Conservation (phyloP, 1,284 basidiomycete genomes). For the Erythrobasidium hasegawianum region DNA sequence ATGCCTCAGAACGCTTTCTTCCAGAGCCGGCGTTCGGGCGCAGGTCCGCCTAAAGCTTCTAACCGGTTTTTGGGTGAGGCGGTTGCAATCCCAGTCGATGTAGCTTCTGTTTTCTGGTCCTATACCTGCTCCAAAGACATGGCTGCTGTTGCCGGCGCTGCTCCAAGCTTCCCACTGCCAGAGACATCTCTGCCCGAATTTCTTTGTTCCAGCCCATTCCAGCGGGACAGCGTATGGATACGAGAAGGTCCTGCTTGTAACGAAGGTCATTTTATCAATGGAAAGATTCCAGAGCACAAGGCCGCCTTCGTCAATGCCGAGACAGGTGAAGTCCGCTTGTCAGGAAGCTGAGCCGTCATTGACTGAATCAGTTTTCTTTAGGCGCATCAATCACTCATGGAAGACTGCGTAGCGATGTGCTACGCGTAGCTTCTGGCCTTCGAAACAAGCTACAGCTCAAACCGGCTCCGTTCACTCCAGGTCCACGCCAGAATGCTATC, state of each 20-base stretch:
- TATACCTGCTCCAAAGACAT: background rate
- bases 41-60: conserved; percentile 4
- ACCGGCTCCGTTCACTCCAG: conserved; percentile 21
- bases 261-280: conserved; percentile 21
- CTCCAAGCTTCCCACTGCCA: conserved; percentile 25
- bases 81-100: background rate
- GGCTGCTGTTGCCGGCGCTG: conserved; percentile 18
- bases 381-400: conserved; percentile 25
- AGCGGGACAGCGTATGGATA: conserved; percentile 22
- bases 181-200: conserved; percentile 21
- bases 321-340: conserved; percentile 14
- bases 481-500: conserved; percentile 18
- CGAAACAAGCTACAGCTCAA: conserved; percentile 28
- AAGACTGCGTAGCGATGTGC: conserved; percentile 20
- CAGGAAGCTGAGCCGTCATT: background rate
- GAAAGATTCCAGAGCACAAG: conserved; percentile 21
- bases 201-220: conserved; percentile 20
- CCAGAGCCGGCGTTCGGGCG: background rate
- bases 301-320: conserved; percentile 23
- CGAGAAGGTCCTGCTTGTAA: conserved; percentile 24
- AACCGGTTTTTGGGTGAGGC: background rate
- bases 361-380: background rate
- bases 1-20: background rate
- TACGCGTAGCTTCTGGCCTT: conserved; percentile 17
- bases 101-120: background rate